These are phyloP conservation scores for Podila epicladia DNA, from an alignment of 192 early-diverging fungal genomes.

Conservation along the genomic window DNA sequence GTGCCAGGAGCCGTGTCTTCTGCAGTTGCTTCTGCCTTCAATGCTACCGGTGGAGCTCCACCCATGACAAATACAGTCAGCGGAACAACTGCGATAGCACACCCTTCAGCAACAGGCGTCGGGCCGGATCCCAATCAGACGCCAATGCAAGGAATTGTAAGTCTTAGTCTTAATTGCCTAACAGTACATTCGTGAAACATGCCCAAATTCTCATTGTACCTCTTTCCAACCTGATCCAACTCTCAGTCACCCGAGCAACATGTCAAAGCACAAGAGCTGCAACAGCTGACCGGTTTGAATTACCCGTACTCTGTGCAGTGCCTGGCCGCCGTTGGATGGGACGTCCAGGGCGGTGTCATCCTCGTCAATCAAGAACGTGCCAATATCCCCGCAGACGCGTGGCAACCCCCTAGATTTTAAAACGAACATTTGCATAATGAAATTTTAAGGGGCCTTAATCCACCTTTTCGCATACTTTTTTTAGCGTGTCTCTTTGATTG, in stretches of 20 bases:
- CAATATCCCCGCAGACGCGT: constrained; percentile 13
- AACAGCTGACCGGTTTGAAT: constrained; percentile 32
- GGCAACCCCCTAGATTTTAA: constrained; percentile 3
- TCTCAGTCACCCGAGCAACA: constrained; percentile 42
- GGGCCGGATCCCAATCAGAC: constrained; percentile 5
- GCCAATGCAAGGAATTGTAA: constrained; percentile 15
- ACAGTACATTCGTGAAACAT: not conserved
- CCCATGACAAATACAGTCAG: not conserved
- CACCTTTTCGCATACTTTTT: not conserved
- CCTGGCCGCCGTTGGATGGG: constrained; percentile 34
- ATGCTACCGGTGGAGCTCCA: not conserved
- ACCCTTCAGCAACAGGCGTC: not conserved
- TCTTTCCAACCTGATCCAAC: not conserved
- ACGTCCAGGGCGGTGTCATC: constrained; percentile 18
- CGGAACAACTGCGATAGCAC: not conserved
- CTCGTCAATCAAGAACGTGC: constrained; percentile 20
- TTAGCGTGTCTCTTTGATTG: not conserved
- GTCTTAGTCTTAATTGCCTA: not conserved
- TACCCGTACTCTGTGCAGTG: constrained; percentile 42
- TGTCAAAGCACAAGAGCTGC: constrained; percentile 30
- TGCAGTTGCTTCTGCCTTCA: not conserved
- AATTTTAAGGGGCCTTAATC: not conserved
- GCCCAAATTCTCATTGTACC: not conserved
- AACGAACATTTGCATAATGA: not conserved
- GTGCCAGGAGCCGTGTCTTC: constrained; percentile 7